Evolutionary conservation across 2,329 filamentous ascomycete species (phyloP), one percentile per base, ranked within the genome.

Genomic region (Proliferodiscus dingleyae): DNA sequence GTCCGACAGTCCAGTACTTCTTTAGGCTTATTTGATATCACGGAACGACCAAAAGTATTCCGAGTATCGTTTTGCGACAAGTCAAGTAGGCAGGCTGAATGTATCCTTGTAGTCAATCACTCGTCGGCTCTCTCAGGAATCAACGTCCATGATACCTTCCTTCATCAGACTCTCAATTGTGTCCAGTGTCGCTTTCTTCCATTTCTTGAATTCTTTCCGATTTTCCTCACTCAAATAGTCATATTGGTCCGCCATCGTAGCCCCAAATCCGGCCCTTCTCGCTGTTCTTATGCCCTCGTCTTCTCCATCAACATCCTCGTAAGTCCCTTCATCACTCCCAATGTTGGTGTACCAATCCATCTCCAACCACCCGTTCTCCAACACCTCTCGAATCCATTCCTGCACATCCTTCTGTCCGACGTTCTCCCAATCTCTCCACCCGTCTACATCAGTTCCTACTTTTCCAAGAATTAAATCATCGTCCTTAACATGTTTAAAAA

Each of bases 171-270:
- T 63, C 19, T 70, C 65, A 47, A 87, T 78, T 53, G 72, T 72
- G 47, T 65, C 67, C 60, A 86, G 56, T 21, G 88, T 74, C 1
- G 63, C 66, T 4, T 72, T 70, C 63, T 83, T 83, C 87, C 87
- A 93, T 15, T 62, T 63, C 36, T 63, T 68, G 60, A 81, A 89
- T 9, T 83, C 79, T 32, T 69, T 70, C 55, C 74, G 72, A 54
- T 78, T 80, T 50, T 73, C 69, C 39, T 83, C 78, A 51, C 81
- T 83, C 56, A 90, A 64, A 58, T 82, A 87, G 58, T 89, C 84
- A 57, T 86, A 82, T 37, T 77, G 75, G 52, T 83, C 81, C 63
- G 89, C 85, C 56, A 90, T 79, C 85, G 89, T 89, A 2, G 81
- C 85, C 7, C 55, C 53, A 11, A 57, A 13, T 7, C 48, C 55